Evolutionary conservation across 164 flowering plant genomes (phyloP).

Genomic region (Cinnamomum chago): DNA sequence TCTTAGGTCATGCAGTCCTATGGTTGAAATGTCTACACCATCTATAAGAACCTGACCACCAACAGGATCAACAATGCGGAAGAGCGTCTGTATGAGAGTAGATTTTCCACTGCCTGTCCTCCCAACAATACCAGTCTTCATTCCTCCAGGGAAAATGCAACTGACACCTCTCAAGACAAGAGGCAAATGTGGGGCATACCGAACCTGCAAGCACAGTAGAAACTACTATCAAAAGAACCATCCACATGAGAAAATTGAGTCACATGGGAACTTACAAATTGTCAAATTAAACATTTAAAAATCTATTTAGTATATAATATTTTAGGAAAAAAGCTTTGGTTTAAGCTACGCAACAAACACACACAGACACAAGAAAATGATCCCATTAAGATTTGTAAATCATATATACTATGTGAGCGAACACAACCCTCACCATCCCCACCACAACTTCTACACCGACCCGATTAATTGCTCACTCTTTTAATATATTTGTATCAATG

Average conservation of each 20-base stretch:
- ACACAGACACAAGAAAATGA: too few species aligned
- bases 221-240: background rate
- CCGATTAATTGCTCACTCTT: too few species aligned
- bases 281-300: background rate
- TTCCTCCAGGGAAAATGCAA: slow-evolving; percentile 67
- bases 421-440: too few species aligned
- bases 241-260: background rate
- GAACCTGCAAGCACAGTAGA: slow-evolving; percentile 37
- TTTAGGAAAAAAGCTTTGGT: too few species aligned
- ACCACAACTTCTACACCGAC: too few species aligned
- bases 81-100: slow-evolving; percentile 72
- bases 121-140: slow-evolving; percentile 78
- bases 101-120: slow-evolving; percentile 90
- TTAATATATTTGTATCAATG: too few species aligned
- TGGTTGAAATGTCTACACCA: slow-evolving; percentile 48
- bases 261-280: background rate
- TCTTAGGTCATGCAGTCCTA: slow-evolving; percentile 77
- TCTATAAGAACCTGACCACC: slow-evolving; percentile 57
- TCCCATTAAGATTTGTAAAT: too few species aligned
- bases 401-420: too few species aligned
- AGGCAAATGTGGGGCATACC: slow-evolving; percentile 80
- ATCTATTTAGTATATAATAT: background rate
- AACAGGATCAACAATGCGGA: slow-evolving; percentile 66
- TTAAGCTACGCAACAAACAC: too few species aligned
- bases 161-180: slow-evolving; percentile 69